Evolutionary conservation across 1,139 yeast species (phyloP).

Genomic region (Spencermartinsiella ligniputridi): DNA sequence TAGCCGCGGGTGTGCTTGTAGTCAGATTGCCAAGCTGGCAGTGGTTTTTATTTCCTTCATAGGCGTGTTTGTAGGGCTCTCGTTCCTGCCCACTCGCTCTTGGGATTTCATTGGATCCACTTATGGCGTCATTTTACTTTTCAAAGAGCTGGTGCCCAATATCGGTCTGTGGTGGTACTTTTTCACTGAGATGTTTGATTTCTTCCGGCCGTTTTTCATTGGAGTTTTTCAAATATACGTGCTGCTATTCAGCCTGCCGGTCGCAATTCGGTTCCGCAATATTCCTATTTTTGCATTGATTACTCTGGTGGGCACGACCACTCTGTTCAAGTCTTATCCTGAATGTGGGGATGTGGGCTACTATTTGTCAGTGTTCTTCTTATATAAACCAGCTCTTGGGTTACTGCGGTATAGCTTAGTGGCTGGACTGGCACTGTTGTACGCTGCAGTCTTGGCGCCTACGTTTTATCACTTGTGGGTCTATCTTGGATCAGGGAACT

Average conservation of each 20-base stretch:
- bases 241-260: conserved; percentile 64
- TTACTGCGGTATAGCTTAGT: conserved; percentile 42
- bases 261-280: conserved; percentile 58
- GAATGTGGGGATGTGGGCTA: conserved; percentile 80
- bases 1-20: conserved; percentile 5
- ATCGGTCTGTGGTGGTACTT: conserved; percentile 98
- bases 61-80: conserved; percentile 37
- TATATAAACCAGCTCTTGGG: conserved; percentile 43
- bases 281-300: conserved; percentile 62
- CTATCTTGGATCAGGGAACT: conserved; percentile 88
- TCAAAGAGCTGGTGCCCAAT: conserved; percentile 73
- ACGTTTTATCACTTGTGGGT: conserved; percentile 95
- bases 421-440: conserved; percentile 43
- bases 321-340: conserved; percentile 81
- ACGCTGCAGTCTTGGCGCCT: conserved; percentile 64
- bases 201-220: conserved; percentile 76
- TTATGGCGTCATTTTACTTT: conserved; percentile 56
- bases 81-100: conserved; percentile 42
- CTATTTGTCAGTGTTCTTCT: conserved; percentile 55
- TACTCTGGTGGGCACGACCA: conserved; percentile 59
- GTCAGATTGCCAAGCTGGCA: conserved; percentile 17
- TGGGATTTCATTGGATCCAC: conserved; percentile 57
- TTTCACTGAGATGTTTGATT: conserved; percentile 91
- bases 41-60: conserved; percentile 19
- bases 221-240: conserved; percentile 78